Conservation (phyloP, 768 basidiomycete genomes). For the Termitomyces sp. region DNA sequence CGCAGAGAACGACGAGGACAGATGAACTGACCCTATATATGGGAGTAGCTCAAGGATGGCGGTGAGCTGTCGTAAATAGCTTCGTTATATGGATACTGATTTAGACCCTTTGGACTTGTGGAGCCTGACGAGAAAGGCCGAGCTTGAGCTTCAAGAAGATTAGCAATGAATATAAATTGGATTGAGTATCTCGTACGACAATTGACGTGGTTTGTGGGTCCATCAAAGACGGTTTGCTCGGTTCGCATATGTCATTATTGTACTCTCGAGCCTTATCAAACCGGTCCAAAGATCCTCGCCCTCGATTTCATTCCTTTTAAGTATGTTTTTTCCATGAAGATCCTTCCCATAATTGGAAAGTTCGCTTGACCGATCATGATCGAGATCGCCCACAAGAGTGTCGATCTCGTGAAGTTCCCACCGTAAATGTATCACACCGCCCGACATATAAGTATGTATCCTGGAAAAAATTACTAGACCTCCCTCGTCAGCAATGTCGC, state of each 20-base stretch:
- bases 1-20: not conserved
- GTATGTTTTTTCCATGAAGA: not conserved
- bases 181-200: not conserved
- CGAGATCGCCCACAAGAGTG: slow-evolving; percentile 8
- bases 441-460: slow-evolving; percentile 10
- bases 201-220: not conserved
- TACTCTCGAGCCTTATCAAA: not conserved
- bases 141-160: not conserved
- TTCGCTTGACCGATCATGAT: slow-evolving; percentile 13
- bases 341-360: not conserved
- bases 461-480: slow-evolving; percentile 2
- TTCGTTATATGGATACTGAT: not conserved
- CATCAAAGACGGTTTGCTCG: not conserved
- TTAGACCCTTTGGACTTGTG: not conserved
- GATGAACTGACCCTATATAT: not conserved
- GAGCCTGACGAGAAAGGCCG: not conserved
- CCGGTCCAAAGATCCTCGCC: not conserved
- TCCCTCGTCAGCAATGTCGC: slow-evolving; percentile 13
- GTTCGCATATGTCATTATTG: not conserved
- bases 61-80: not conserved
- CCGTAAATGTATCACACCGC: slow-evolving; percentile 1
- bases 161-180: not conserved
- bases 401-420: slow-evolving; percentile 7
- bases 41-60: not conserved
- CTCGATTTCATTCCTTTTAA: not conserved